Conservation (phyloP, 78 protist species). For the Emiliania huxleyi region DNA sequence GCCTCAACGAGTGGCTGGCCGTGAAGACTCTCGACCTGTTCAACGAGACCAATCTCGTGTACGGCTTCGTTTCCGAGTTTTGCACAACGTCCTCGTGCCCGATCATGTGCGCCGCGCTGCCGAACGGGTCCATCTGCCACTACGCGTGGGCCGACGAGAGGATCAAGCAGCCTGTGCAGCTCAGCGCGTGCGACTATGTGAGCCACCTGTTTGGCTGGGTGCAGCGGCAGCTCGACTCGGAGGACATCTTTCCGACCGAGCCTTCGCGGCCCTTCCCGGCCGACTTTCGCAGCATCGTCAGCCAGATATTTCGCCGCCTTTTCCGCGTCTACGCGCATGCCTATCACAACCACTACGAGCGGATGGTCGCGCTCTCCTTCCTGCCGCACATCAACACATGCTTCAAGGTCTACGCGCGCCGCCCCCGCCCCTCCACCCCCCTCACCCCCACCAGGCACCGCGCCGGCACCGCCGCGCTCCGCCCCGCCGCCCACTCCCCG, state of each 20-base stretch:
- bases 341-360: conserved; percentile 88
- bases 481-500: too few species aligned
- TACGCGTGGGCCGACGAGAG: neutral
- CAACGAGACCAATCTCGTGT: conserved; percentile 92
- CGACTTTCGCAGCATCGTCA: conserved; percentile 73
- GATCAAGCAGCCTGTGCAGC: neutral
- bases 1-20: conserved; percentile 95
- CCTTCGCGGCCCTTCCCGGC: conserved; percentile 81
- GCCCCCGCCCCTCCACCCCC: too few species aligned
- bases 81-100: conserved; percentile 54
- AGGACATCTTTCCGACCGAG: conserved; percentile 80
- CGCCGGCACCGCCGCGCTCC: too few species aligned
- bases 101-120: neutral
- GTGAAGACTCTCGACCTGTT: conserved; percentile 94
- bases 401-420: conserved; percentile 10
- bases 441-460: too few species aligned
- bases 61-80: conserved; percentile 92
- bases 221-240: conserved; percentile 89
- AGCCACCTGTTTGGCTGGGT: neutral
- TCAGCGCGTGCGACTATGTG: neutral
- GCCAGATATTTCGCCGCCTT: conserved; percentile 85
- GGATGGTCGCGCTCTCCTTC: conserved; percentile 28
- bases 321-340: conserved; percentile 97
- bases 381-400: conserved; percentile 57
- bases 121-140: conserved; percentile 48